These are phyloP conservation scores for Eucalyptus leucophloia DNA, from an alignment of 345 rosid genomes.

Conservation along the genomic window DNA sequence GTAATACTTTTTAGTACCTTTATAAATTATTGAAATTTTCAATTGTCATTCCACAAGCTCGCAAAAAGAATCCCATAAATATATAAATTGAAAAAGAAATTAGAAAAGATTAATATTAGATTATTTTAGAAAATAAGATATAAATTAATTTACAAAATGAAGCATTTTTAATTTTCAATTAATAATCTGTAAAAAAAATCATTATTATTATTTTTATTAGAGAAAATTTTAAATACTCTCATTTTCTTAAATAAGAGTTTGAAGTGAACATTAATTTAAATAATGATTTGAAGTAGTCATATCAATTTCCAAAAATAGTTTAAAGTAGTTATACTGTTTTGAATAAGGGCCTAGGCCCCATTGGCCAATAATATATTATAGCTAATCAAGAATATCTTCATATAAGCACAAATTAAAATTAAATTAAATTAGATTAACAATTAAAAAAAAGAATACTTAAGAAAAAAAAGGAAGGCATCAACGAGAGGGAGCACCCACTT, in stretches of 20 bases:
- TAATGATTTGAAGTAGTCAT: accelerated
- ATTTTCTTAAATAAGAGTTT: accelerated
- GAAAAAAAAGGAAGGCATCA: too few species aligned
- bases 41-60: accelerated
- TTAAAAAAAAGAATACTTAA: too few species aligned
- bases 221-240: accelerated
- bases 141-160: neutral
- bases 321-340: too few species aligned
- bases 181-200: neutral
- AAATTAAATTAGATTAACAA: too few species aligned
- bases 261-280: neutral
- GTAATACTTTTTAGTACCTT: neutral
- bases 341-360: neutral
- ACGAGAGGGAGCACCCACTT: too few species aligned
- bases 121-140: neutral
- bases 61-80: neutral
- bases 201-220: too few species aligned
- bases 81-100: neutral
- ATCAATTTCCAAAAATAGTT: accelerated
- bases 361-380: accelerated
- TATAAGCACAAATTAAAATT: too few species aligned
- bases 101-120: too few species aligned
- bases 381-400: too few species aligned
- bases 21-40: neutral
- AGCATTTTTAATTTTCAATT: neutral